phyloP scores from a whole-genome alignment of 2,329 filamentous ascomycete genomes.

The Cladosporium austrohemisphaericum region DNA sequence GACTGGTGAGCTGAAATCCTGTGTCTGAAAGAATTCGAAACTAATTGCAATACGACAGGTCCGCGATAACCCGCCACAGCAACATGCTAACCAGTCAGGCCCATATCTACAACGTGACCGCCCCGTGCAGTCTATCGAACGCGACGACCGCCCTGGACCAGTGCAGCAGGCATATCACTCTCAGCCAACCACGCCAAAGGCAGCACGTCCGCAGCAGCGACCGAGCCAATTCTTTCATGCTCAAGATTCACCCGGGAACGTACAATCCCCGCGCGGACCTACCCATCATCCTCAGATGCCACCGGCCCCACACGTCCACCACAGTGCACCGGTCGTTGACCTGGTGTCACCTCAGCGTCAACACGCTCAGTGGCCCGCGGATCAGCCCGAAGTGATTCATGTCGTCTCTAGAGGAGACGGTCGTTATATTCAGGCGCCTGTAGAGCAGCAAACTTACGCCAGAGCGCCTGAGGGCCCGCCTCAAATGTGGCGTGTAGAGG shows the following conservation, averaged over 20 bases:
- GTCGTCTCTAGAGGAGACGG: not conserved
- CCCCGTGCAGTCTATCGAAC: slow-evolving; percentile 24
- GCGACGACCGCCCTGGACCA: slow-evolving; percentile 17
- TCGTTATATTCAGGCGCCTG: not conserved
- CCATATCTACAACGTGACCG: slow-evolving; percentile 17
- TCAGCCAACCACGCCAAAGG: not conserved
- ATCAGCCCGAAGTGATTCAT: slow-evolving; percentile 3
- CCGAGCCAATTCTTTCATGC: not conserved
- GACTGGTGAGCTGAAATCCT: not conserved
- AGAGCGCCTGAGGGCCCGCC: not conserved
- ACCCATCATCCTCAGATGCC: not conserved
- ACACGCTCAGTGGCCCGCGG: not conserved
- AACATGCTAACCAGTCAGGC: slow-evolving; percentile 5
- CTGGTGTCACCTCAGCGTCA: slow-evolving; percentile 4
- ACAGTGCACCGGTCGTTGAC: slow-evolving; percentile 2
- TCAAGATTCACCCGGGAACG: not conserved
- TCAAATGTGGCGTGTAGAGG: not conserved
- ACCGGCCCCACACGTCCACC: not conserved
- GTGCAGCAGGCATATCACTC: not conserved
- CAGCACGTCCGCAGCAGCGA: not conserved
- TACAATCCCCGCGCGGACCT: not conserved
- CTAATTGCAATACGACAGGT: not conserved
- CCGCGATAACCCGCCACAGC: not conserved
- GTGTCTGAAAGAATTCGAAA: not conserved
- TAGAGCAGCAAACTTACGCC: not conserved